phyloP scores from a whole-genome alignment of 2,329 filamentous ascomycete genomes.

The Trichothecium roseum region DNA sequence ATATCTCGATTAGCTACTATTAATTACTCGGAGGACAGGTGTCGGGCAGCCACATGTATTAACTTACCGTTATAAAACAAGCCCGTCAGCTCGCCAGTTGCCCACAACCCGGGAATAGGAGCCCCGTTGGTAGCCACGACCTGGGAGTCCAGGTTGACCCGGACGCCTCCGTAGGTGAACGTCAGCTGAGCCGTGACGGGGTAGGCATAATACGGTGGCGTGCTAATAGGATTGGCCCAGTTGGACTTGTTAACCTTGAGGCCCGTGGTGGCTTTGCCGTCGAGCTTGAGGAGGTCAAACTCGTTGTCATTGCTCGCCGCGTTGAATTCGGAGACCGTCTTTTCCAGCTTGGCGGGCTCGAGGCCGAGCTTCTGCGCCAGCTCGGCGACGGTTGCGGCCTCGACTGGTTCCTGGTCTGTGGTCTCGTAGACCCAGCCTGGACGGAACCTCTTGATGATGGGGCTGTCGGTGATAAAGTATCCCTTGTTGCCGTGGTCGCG shows the following conservation, averaged over 20 bases:
- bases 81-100: neutral
- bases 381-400: neutral
- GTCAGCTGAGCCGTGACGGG: neutral
- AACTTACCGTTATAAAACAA: neutral
- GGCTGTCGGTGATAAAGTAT: neutral
- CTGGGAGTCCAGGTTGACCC: neutral
- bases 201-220: neutral
- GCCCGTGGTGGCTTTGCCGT: neutral
- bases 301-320: neutral
- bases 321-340: neutral
- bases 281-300: conserved; percentile 1
- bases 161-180: neutral
- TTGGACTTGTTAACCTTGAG: conserved; percentile 1
- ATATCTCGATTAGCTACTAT: too few species aligned
- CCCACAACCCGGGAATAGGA: neutral
- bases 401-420: neutral
- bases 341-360: neutral
- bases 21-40: too few species aligned
- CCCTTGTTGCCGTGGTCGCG: neutral
- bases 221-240: neutral
- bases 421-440: conserved; percentile 1
- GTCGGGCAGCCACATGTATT: too few species aligned
- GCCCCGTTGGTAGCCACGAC: neutral
- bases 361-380: neutral
- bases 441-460: neutral